phyloP scores from a whole-genome alignment of 148 eudicot genomes.

The Chenopodium quinoa region DNA sequence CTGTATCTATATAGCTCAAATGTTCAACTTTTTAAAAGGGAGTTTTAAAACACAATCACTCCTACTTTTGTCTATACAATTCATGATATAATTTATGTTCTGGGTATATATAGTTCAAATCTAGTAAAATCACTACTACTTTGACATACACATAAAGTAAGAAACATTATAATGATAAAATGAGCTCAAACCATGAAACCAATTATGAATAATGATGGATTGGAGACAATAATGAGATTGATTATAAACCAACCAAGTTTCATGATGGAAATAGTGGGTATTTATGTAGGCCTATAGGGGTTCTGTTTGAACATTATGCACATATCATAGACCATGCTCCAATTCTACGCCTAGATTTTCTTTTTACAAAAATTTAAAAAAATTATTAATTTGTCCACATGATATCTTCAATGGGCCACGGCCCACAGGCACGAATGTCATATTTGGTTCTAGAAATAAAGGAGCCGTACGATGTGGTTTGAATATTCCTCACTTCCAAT shows the following conservation, averaged over 20 bases:
- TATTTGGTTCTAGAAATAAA: too few species aligned
- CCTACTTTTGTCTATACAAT: too few species aligned
- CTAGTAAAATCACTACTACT: too few species aligned
- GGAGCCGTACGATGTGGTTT: neutral
- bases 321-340: neutral
- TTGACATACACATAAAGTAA: too few species aligned
- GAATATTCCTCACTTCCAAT: constrained; percentile 15
- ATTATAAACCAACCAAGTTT: neutral
- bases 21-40: too few species aligned
- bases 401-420: neutral
- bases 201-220: too few species aligned
- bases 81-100: too few species aligned
- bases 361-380: neutral
- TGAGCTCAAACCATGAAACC: too few species aligned
- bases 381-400: neutral
- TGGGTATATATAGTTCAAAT: too few species aligned
- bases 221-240: neutral
- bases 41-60: too few species aligned
- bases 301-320: neutral
- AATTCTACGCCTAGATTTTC: neutral
- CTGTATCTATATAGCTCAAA: too few species aligned
- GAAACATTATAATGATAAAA: too few species aligned
- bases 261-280: neutral
- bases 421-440: neutral
- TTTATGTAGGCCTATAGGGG: neutral